Evolutionary conservation across 257 asterid genomes (phyloP), one percentile per base, ranked within the genome.

Genomic region (Striga asiatica): DNA sequence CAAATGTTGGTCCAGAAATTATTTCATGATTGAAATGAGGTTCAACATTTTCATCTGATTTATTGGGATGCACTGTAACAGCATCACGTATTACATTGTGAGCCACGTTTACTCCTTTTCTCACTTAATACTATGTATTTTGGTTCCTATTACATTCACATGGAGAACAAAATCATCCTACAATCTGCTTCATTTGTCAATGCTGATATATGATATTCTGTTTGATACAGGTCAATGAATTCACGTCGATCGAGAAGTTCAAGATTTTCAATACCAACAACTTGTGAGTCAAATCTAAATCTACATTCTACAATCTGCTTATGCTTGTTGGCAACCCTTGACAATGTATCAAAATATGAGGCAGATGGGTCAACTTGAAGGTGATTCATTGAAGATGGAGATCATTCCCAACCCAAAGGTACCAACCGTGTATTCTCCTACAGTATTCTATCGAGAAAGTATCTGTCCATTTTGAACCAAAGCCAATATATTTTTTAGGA

Each of bases 371-470:
- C 71, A 82, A 84, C 77, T 69, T 92, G 75, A 62, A 71, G 23
- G 95, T 32, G 81, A 79, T 60, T 87, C 97, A 20, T 68, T 92
- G 63, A 81, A 88, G 78, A 88, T 84, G 99, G 99, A 92, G 74
- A 92, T 92, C 53, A 92, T 92, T 56, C 99, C 97, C 43, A 92
- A 92, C 80, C 97, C 97, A 46, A 92, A 92, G 95, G 95, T 88
- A 71, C 60, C 38, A 19, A 10, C 28, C 39, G 62, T 23, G 45
- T 61, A 56, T n/a, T n/a, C 51, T 54, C 20, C 37, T 54, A 29
- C 32, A 16, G 50, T 43, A n/a, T 28, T 19, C 18, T 22, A 8
- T 46, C 11, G 48, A 11, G 8, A 13, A 28, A 46, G 27, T 17
- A 6, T 14, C 49, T 6, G 20, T 51, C 31, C 56, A 20, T n/a